Evolutionary conservation across 768 basidiomycete species (phyloP), one percentile per base, ranked within the genome.

Genomic region (Boletus tomentosulus): DNA sequence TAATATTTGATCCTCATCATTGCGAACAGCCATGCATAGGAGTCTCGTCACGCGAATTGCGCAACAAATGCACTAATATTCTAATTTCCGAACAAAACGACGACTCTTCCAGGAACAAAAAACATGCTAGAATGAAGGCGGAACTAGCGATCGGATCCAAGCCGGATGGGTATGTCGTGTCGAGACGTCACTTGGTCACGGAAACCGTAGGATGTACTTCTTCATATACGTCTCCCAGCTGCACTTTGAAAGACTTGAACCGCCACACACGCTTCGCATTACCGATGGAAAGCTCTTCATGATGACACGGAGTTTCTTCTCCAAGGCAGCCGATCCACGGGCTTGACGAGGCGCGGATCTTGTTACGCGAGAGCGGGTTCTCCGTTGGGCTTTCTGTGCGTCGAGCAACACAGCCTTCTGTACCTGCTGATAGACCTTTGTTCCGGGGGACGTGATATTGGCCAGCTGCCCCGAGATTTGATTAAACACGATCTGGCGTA

Each of bases 151-250:
- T 50, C 47, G 27, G 42, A 37, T 50, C 44, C 46, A 34, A 15
- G 46, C 34, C 43, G 22, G 38, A 45, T 33, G 34, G 35, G 15
- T 1, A 33, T 16, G 19, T 54, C 30, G 39, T 28, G 25, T 53
- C 41, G 31, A 28, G 28, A 28, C 24, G 16, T 37, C 42, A 48
- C 42, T 31, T 48, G 27, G 43, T 78, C 67, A 89, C 31, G 87
- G 87, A 66, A 79, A 89, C 24, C 70, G 70, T 55, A 87, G 66
- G 54, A 89, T 87, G 62, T 75, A 85, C 43, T 63, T 62, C 68
- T 83, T 85, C 81, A 88, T 85, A 44, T 57, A 55, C 22, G 53
- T 43, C 62, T 84, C 81, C 86, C 86, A 88, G 56, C 74, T 79
- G 63, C 87, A 89, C 1, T 70, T 50, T 39, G 74, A 68, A 41